Evolutionary conservation across 208 protist species (phyloP).

Genomic region (Phytomonas sp.): DNA sequence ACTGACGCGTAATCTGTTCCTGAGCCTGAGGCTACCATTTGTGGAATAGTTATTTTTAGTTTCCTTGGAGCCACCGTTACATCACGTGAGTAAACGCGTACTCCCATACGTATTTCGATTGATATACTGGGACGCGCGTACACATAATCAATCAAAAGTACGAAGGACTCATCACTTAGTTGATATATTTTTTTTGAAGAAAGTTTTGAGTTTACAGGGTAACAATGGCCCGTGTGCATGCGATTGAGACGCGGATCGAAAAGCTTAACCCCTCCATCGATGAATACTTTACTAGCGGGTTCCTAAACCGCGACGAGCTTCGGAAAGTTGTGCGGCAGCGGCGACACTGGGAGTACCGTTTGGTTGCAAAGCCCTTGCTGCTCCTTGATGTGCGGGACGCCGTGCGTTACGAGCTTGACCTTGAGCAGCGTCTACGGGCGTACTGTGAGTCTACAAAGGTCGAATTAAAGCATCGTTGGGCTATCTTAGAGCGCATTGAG

Average conservation of each 20-base stretch:
- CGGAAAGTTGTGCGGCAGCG: constrained; percentile 60
- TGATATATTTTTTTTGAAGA: not conserved
- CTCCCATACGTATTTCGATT: too few relatives aligned
- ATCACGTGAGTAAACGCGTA: too few relatives aligned
- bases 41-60: constrained; percentile 4
- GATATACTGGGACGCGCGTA: too few relatives aligned
- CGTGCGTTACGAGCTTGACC: constrained; percentile 59
- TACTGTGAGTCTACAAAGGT: constrained; percentile 69
- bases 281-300: constrained; percentile 80
- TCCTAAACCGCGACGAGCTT: constrained; percentile 61
- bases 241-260: constrained; percentile 84
- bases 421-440: constrained; percentile 51
- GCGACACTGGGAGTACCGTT: constrained; percentile 78
- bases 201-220: not conserved
- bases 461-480: constrained; percentile 69
- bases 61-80: not conserved
- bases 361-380: constrained; percentile 81
- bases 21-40: not conserved
- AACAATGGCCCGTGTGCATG: constrained; percentile 70
- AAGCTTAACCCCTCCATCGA: constrained; percentile 76
- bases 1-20: not conserved
- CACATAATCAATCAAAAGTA: too few relatives aligned
- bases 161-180: not conserved
- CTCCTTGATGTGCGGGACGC: constrained; percentile 76
- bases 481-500: constrained; percentile 74